Percentiles rank a stretch among this genome's conserved stretches.
These are phyloP conservation scores for Saururus chinensis DNA, from an alignment of 164 flowering plant species.

Conservation along the genomic window DNA sequence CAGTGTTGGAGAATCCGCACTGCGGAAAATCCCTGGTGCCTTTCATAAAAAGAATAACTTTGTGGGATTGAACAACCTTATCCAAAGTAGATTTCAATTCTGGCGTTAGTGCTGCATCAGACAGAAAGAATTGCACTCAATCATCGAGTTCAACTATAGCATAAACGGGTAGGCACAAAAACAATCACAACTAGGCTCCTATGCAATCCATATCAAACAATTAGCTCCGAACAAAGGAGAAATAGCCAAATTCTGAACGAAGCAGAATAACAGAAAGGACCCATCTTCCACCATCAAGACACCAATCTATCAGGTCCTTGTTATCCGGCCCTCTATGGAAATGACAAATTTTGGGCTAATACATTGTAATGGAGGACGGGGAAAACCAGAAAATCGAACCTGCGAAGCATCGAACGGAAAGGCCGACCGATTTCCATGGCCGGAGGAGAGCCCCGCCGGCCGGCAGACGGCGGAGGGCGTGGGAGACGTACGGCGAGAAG, in stretches of 20 bases:
- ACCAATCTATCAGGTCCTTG: too few species aligned
- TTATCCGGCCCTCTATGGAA: too few species aligned
- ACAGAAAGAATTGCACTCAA: neutral
- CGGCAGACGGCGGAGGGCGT: neutral
- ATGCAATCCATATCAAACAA: too few species aligned
- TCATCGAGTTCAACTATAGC: neutral
- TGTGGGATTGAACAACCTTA: constrained; percentile 62
- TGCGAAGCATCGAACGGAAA: constrained; percentile 3
- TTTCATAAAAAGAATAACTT: constrained; percentile 84
- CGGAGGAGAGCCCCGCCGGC: neutral
- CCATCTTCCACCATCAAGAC: too few species aligned
- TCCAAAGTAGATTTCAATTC: constrained; percentile 66
- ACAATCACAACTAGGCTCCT: too few species aligned
- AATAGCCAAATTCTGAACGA: too few species aligned
- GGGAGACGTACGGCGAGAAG: neutral
- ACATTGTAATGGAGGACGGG: neutral
- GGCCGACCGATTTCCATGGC: neutral
- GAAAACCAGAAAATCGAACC: neutral
- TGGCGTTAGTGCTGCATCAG: constrained; percentile 48
- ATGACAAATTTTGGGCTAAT: too few species aligned
- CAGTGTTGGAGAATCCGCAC: constrained; percentile 88
- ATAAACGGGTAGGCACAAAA: too few species aligned
- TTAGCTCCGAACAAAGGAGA: too few species aligned
- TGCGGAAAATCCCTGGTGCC: constrained; percentile 88
- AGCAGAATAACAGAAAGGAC: too few species aligned